Base-by-base conservation (phyloP, 176 grass and related monocot species). In the Paspalum notatum region DNA sequence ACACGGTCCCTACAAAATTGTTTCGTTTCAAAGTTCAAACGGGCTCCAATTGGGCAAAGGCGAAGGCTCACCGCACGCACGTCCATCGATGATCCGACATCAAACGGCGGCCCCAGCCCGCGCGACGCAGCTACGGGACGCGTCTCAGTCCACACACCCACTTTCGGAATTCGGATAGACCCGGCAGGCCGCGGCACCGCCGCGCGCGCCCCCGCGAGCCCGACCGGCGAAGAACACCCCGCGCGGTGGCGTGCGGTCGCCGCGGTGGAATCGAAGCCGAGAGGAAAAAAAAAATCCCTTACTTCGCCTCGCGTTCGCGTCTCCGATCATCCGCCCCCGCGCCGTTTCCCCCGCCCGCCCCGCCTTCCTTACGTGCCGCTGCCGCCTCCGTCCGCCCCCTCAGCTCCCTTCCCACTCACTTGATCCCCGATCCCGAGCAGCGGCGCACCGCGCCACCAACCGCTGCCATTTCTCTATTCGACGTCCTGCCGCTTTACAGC, bases 301-400 rank as follows among this genome's bases (percentile, higher is more conserved):
- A 20, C 82, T 54, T 61, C 52, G 25, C 51, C 25, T 10, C 14
- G 2, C 68, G 48, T 59, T 66, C 77, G 62, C 72, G 39, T 59
- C 54, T 51, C 76, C 76, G 76, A 41, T 39, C 76, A 66, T 7
- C 72, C 25, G 0, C 60, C 25, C 47, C 76, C 20, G 57, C 74
- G 49, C 67, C 80, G 74, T 11, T 52, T 60, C 8, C 67, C 68
- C 62, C 62, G 25, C 45, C 42, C 6, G 47, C 22, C 18, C 87
- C 18, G 40, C 77, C 87, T 89, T 89, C 87, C 82, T 89, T 85
- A 55, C 87, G 71, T 89, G 87, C 71, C 47, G 40, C 47, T 76
- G 87, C 76, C 14, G 25, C 54, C 70, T 46, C 76, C 68, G n/a
- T 46, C 76, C 68, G n/a, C 62, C 49, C 45, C 75, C 7, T 46